phyloP scores from a whole-genome alignment of 352 stramenopile genomes.

The Phytopythium aichiense region DNA sequence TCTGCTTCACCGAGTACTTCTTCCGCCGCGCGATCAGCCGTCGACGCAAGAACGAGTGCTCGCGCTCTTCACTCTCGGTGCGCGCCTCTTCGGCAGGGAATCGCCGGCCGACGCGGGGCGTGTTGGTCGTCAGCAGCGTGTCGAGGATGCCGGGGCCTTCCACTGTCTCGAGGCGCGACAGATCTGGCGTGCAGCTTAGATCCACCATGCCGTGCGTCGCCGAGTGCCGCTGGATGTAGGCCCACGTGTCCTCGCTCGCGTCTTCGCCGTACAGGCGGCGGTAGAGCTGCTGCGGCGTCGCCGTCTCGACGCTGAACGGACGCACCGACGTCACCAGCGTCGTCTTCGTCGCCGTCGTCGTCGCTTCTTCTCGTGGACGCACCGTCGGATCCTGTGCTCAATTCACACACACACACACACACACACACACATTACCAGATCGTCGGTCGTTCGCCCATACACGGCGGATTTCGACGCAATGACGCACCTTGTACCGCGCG shows the following conservation, averaged over 20 bases:
- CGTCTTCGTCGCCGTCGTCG: neutral
- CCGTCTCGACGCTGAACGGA: constrained; percentile 1
- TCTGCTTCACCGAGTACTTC: constrained; percentile 28
- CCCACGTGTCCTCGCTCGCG: constrained; percentile 1
- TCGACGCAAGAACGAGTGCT: constrained; percentile 39
- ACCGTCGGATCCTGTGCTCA: constrained; percentile 7
- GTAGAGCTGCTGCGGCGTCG: constrained; percentile 1
- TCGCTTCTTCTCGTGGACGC: constrained; percentile 3
- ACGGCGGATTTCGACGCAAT: neutral
- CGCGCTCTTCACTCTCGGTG: constrained; percentile 44
- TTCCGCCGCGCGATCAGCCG: constrained; percentile 38
- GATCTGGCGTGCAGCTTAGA: constrained; percentile 27
- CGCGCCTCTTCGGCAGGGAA: constrained; percentile 49
- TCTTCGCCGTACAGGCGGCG: constrained; percentile 3
- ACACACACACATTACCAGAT: too few species aligned
- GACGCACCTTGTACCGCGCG: constrained; percentile 12
- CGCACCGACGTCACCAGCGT: neutral
- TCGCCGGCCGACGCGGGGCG: constrained; percentile 32
- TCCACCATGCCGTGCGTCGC: constrained; percentile 39
- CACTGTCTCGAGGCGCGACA: constrained; percentile 46
- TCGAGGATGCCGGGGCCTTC: constrained; percentile 63
- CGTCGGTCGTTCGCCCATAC: neutral
- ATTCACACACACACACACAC: too few species aligned
- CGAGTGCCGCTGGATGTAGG: neutral
- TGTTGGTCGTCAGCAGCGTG: constrained; percentile 36